Evolutionary conservation across 108 stramenopile genomes (phyloP), one percentile per base, ranked within the genome.

Genomic region (Nitzschia sp.): DNA sequence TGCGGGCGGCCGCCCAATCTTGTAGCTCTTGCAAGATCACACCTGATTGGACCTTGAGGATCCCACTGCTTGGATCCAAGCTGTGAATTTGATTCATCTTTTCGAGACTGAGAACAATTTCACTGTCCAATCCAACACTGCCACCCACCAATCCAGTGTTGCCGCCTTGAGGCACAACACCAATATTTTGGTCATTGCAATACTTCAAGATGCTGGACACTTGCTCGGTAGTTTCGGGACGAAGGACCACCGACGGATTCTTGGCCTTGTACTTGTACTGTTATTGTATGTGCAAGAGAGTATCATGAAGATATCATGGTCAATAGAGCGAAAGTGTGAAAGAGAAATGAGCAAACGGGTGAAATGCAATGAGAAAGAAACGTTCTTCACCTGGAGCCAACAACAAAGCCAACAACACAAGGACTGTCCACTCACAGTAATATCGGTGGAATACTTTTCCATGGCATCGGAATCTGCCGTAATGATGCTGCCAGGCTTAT

Each of bases 91-190:
- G 54, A 65, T 90, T 81, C 51, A 91, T 67, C 42, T 60, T 65
- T 51, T 73, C 64, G 43, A 80, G 15, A 7, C 82, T 85, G 3
- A 99, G 69, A 54, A 99, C 72, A 54, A 99, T 72, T 77, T 98
- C 96, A n/a, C 41, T 26, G 17, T 69, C 61, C 26, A 58, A 39
- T 44, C 61, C 61, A 0, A 97, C 88, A 57, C 85, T 73, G 8
- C 97, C 98, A 12, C 98, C 97, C 3, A 97, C 97, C 14, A 99
- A 71, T 0, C 97, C 94, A 14, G 98, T 98, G 53, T 98, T 98
- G 26, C 98, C 98, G 25, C 89, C 96, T 65, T 97, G 97, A 0
- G 96, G 91, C 12, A 96, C 95, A 6, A 99, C 81, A 0, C 88
- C 80, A 11, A 99, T 67, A 15, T 60, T 50, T 26, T 81, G 63